phyloP scores from a whole-genome alignment of 805 yeast species.

The Starmera pachycereana region DNA sequence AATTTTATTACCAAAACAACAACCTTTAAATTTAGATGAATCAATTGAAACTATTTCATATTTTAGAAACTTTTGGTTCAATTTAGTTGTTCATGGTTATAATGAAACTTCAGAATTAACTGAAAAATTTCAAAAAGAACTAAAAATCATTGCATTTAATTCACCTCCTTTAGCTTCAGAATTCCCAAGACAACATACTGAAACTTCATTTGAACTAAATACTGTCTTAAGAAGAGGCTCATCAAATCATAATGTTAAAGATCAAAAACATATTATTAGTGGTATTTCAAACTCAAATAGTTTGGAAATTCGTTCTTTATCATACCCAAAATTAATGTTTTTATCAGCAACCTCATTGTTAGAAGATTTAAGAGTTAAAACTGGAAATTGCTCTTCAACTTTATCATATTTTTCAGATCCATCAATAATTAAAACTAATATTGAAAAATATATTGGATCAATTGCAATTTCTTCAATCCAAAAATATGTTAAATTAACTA shows the following conservation, averaged over 20 bases:
- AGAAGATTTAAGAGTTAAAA: conserved; percentile 66
- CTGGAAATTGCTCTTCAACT: conserved; percentile 75
- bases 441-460: conserved; percentile 57
- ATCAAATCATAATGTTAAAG: conserved; percentile 67
- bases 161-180: conserved; percentile 87
- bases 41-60: conserved; percentile 42
- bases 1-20: conserved; percentile 49
- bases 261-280: conserved; percentile 53
- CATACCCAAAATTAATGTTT: conserved; percentile 78
- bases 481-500: conserved; percentile 42
- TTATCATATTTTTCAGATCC: conserved; percentile 82
- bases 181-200: conserved; percentile 69
- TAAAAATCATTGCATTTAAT: conserved; percentile 69
- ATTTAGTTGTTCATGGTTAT: conserved; percentile 85
- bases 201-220: conserved; percentile 85
- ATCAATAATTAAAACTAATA: conserved; percentile 56
- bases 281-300: conserved; percentile 30
- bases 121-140: conserved; percentile 32
- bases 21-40: conserved; percentile 29
- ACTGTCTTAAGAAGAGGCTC: conserved; percentile 86
- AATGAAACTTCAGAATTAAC: conserved; percentile 48
- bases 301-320: conserved; percentile 41
- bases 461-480: conserved; percentile 51
- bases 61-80: conserved; percentile 90
- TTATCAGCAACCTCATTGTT: conserved; percentile 71